Evolutionary conservation across 2,329 filamentous ascomycete genomes (phyloP), one percentile per base, ranked within the genome.

Genomic region (Lasiodiplodia sp.): DNA sequence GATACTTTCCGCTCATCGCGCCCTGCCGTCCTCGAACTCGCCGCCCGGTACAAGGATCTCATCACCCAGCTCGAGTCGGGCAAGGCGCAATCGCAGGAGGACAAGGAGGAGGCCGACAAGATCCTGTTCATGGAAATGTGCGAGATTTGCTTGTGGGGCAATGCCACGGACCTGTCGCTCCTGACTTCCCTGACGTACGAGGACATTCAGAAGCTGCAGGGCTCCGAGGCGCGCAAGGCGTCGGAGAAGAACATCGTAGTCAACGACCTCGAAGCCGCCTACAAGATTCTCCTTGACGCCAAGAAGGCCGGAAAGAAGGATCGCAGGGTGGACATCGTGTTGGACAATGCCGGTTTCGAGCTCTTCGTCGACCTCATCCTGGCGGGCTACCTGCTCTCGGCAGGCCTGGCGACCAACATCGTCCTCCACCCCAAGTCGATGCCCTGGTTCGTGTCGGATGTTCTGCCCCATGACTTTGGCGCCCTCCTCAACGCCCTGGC

Each of bases 361-460:
- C 87, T 99, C 14, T 99, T 94, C 77, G 96, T 98, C 72, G 96
- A 99, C 77, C 86, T 99, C 11, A 90, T 98, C 68, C 87, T 99
- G 2, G 94, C 93, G 0, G 95, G 94, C 0, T 99, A 97, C 78
- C 86, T 99, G 16, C 86, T 99, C 7, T 90, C 93, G 0, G 86
- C 93, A 0, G 92, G 91, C 0, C 88, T 99, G 6, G 96, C 96
- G 0, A 97, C 94, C 0, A 89, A 89, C 28, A 86, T 99, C 16
- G 90, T 98, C 23, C 87, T 99, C 11, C 94, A 97, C 76, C 94
- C 96, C 64, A 99, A 99, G 83, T 91, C 90, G 25, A 94, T 99
- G 69, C 96, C 96, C 0, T 99, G 96, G 96, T 99, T 98, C 77
- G 96, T 99, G 58, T 97, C 94, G 0, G 96, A 99, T 75, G 96